phyloP scores from a whole-genome alignment of 2,329 filamentous ascomycete genomes.

The Exutisphaerella laricina region DNA sequence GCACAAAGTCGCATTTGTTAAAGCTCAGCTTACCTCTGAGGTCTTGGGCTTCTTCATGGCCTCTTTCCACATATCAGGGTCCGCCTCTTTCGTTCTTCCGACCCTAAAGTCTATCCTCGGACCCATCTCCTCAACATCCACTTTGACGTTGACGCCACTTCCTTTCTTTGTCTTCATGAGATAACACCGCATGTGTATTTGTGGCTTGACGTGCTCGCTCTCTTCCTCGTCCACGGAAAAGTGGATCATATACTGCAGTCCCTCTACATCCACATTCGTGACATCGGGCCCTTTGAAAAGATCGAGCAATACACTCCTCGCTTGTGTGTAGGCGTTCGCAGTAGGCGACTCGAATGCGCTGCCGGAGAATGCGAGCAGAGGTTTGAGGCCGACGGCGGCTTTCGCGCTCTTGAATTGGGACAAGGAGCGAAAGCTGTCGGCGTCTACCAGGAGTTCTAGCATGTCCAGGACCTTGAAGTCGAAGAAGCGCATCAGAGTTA shows the following conservation, averaged over 20 bases:
- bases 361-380: constrained; percentile 86
- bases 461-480: constrained; percentile 87
- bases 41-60: constrained; percentile 81
- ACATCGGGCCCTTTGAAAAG: constrained; percentile 81
- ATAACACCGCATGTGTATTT: constrained; percentile 69
- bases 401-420: constrained; percentile 64
- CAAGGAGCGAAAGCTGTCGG: constrained; percentile 63
- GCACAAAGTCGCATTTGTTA: not conserved
- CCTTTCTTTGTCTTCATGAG: constrained; percentile 79
- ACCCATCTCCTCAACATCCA: constrained; percentile 93
- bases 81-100: constrained; percentile 72
- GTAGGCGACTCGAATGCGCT: constrained; percentile 80
- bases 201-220: constrained; percentile 39
- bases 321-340: constrained; percentile 71
- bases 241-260: constrained; percentile 83
- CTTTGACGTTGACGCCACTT: constrained; percentile 72
- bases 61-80: constrained; percentile 76
- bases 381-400: constrained; percentile 71
- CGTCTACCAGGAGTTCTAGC: constrained; percentile 81
- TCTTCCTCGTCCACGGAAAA: constrained; percentile 62
- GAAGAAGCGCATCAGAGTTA: constrained; percentile 80
- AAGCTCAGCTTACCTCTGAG: constrained; percentile 58
- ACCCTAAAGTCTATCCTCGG: constrained; percentile 88
- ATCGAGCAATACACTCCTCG: constrained; percentile 83
- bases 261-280: constrained; percentile 86